These are phyloP conservation scores for Setaria viridis DNA, from an alignment of 202 grass and related monocot genomes.

Conservation along the genomic window DNA sequence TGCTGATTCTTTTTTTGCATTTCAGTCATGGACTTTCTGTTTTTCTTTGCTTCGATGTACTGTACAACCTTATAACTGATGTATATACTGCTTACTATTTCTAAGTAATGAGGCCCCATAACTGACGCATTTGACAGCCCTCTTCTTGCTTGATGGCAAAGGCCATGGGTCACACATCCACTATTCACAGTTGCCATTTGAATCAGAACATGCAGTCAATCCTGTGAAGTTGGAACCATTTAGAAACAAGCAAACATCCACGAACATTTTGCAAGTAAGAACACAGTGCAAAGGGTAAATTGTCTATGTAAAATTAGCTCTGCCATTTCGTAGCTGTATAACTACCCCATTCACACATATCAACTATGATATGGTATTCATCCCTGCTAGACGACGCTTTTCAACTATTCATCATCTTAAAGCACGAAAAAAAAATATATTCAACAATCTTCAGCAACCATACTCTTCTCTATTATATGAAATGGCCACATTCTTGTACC, in stretches of 20 bases:
- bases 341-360: not conserved
- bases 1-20: too few species aligned
- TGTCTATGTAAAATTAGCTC: too few species aligned
- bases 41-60: conserved; percentile 89
- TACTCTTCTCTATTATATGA: too few species aligned
- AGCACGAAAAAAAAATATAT: not conserved
- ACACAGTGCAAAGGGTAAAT: too few species aligned
- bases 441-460: not conserved
- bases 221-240: conserved; percentile 56
- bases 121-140: too few species aligned
- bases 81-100: conserved; percentile 41
- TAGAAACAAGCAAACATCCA: too few species aligned
- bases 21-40: conserved; percentile 53
- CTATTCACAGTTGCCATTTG: conserved; percentile 72
- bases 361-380: not conserved
- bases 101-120: too few species aligned
- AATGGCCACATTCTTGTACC: too few species aligned
- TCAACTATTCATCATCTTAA: not conserved
- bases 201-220: conserved; percentile 76
- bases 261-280: too few species aligned
- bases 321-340: too few species aligned
- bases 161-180: conserved; percentile 65
- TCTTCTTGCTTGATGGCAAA: too few species aligned
- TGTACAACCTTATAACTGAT: conserved; percentile 65
- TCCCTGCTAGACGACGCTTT: not conserved